phyloP scores from a whole-genome alignment of 1,284 basidiomycete genomes.

The Wallemia ichthyophaga region DNA sequence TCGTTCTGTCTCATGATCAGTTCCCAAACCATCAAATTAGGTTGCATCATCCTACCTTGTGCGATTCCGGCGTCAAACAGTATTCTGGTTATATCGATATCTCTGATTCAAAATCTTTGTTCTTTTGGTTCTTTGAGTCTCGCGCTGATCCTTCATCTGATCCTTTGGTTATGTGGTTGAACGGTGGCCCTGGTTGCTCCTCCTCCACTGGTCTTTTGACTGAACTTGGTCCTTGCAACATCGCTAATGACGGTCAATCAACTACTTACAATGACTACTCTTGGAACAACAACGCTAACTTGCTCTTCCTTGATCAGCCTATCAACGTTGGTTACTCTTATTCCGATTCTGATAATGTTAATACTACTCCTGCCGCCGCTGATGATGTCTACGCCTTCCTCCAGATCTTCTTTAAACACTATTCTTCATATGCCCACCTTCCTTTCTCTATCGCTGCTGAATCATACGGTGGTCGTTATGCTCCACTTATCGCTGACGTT shows the following conservation, averaged over 20 bases:
- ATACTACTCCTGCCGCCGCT: conserved; percentile 38
- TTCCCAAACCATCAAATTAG: conserved; percentile 22
- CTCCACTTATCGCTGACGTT: conserved; percentile 40
- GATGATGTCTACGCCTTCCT: conserved; percentile 31
- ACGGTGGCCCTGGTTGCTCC: conserved; percentile 47
- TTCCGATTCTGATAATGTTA: conserved; percentile 28
- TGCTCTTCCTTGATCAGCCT: conserved; percentile 12
- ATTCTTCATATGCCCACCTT: conserved; percentile 11
- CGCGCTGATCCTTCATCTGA: conserved; percentile 37
- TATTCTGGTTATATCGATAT: conserved; percentile 74
- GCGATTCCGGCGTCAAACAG: conserved; percentile 53
- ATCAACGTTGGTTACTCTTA: conserved; percentile 31
- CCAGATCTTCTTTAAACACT: conserved; percentile 15
- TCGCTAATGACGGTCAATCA: conserved; percentile 33
- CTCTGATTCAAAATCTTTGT: conserved; percentile 50
- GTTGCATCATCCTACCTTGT: conserved; percentile 35
- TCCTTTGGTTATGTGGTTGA: conserved; percentile 64
- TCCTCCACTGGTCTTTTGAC: conserved; percentile 51
- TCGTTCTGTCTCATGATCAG: background rate
- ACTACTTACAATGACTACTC: conserved; percentile 25
- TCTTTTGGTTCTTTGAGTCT: conserved; percentile 68
- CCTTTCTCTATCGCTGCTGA: conserved; percentile 20
- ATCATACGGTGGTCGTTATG: conserved; percentile 40
- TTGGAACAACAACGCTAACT: conserved; percentile 16
- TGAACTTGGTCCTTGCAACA: conserved; percentile 58